A percentile compares a stretch with the other conserved stretches of the same genome.
phyloP scores from a whole-genome alignment of 2,329 filamentous ascomycete genomes.

The Dendrostoma leiphaemia region DNA sequence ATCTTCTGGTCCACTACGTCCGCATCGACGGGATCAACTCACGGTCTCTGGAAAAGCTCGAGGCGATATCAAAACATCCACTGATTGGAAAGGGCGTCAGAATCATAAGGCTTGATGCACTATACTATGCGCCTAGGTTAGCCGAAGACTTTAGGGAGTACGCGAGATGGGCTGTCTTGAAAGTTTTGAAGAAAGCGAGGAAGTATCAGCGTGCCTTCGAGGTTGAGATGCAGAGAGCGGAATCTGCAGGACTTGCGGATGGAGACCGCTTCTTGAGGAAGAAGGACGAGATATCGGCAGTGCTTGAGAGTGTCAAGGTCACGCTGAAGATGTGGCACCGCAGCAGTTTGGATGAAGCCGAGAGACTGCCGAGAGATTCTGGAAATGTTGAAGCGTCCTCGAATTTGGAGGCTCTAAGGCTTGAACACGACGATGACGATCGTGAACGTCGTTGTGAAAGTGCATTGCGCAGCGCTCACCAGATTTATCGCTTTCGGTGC shows the following conservation, averaged over 20 bases:
- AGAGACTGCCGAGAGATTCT: neutral
- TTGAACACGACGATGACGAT: too few relatives aligned
- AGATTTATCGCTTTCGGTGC: conserved; percentile 7
- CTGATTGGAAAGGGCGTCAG: conserved; percentile 3
- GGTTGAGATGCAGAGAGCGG: neutral
- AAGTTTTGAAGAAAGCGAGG: neutral
- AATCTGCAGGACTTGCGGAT: neutral
- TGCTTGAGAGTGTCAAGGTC: conserved; percentile 4
- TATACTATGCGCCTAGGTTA: neutral
- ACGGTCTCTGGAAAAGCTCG: conserved; percentile 8
- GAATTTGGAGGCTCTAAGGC: too few relatives aligned
- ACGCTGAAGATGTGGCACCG: conserved; percentile 5
- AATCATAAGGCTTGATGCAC: neutral
- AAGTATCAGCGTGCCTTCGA: neutral
- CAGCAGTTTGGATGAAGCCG: neutral
- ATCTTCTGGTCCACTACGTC: conserved; percentile 10
- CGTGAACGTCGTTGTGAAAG: too few relatives aligned
- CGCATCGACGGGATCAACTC: conserved; percentile 1
- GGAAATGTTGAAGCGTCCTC: too few relatives aligned
- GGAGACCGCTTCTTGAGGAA: neutral
- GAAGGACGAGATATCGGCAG: neutral
- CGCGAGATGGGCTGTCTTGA: conserved; percentile 5
- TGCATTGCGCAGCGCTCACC: neutral
- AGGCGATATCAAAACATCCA: conserved; percentile 10
- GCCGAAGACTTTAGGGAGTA: conserved; percentile 2